Evolutionary conservation across 257 asterid species (phyloP).

Genomic region (Ilex aquifolium): DNA sequence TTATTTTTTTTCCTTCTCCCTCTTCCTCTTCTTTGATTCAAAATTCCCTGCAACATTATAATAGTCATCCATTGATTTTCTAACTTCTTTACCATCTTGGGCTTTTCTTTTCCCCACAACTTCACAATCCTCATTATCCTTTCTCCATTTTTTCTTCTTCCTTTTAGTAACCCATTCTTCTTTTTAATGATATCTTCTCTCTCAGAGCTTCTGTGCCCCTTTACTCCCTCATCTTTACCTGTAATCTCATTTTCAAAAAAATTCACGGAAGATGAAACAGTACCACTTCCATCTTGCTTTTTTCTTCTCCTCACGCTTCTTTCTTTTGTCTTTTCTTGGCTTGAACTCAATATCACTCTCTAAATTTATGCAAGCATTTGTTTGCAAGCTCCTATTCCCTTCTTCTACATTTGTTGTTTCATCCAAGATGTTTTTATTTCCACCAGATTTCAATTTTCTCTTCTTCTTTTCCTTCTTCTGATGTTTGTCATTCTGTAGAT

Average conservation of each 20-base stretch:
- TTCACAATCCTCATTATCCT: background rate
- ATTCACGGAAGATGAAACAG: background rate
- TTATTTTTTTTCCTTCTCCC: constrained; percentile 6
- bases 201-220: background rate
- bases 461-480: background rate
- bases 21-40: constrained; percentile 5
- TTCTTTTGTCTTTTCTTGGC: background rate
- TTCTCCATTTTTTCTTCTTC: background rate
- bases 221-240: background rate
- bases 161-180: background rate
- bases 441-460: background rate
- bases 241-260: background rate
- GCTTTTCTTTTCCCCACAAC: background rate
- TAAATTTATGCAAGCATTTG: background rate
- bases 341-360: background rate
- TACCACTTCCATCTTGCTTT: background rate
- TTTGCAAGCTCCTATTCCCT: background rate
- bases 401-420: background rate
- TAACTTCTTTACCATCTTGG: too few species aligned
- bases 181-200: background rate
- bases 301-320: background rate
- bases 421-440: background rate
- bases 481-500: background rate
- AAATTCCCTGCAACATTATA: background rate
- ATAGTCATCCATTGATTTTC: too few species aligned